phyloP scores from a whole-genome alignment of 768 basidiomycete genomes.

The Naganishia randhawae region DNA sequence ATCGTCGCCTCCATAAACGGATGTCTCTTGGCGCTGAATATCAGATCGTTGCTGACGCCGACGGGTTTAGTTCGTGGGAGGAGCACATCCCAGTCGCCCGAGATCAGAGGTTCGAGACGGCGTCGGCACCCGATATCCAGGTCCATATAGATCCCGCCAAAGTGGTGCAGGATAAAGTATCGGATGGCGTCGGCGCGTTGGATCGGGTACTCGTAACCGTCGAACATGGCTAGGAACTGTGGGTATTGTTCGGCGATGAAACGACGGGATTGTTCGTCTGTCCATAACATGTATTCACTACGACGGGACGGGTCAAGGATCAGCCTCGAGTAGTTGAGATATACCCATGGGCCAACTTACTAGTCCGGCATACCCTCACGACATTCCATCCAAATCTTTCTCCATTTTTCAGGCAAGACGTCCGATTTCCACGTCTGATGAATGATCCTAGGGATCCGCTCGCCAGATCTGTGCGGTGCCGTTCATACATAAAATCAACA shows the following conservation, averaged over 20 bases:
- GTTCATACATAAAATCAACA: constrained; percentile 1
- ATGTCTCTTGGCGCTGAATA: constrained; percentile 78
- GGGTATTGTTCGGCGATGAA: constrained; percentile 85
- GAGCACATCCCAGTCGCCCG: constrained; percentile 70
- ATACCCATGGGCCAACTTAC: constrained; percentile 58
- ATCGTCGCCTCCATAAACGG: constrained; percentile 91
- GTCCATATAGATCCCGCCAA: constrained; percentile 93
- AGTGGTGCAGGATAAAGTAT: constrained; percentile 93
- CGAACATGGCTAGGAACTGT: constrained; percentile 90
- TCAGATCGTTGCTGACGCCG: constrained; percentile 95
- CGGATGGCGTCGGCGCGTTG: constrained; percentile 97
- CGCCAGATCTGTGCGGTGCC: constrained; percentile 57
- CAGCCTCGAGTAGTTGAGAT: constrained; percentile 10
- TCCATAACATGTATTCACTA: constrained; percentile 97
- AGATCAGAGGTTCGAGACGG: constrained; percentile 76
- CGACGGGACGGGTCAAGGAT: constrained; percentile 30
- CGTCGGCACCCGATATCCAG: constrained; percentile 91
- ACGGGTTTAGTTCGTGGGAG: constrained; percentile 94
- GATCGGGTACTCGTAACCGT: constrained; percentile 83
- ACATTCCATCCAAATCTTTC: constrained; percentile 73
- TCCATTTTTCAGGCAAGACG: constrained; percentile 75
- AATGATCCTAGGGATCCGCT: constrained; percentile 83
- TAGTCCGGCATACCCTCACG: constrained; percentile 92
- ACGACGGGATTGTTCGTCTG: constrained; percentile 79
- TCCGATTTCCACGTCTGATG: constrained; percentile 99